Conservation (phyloP, 192 early-diverging fungal species). For the Globomyces pollinis-pini region DNA sequence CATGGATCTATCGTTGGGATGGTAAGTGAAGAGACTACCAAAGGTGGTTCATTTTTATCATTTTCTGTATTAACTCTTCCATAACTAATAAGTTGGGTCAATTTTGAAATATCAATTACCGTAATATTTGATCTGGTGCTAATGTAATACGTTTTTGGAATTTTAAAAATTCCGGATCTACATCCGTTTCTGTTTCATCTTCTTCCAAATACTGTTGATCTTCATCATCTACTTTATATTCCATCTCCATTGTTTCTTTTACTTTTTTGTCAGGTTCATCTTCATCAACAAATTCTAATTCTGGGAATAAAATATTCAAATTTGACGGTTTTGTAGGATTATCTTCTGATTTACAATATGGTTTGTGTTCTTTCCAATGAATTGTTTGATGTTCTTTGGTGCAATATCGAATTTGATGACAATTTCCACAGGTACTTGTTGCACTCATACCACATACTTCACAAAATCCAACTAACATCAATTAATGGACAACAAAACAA, state of each 20-base stretch:
- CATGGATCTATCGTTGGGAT: constrained; percentile 65
- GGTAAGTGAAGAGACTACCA: constrained; percentile 70
- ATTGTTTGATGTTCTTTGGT: constrained; percentile 72
- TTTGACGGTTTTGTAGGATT: constrained; percentile 8
- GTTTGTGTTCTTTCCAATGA: constrained; percentile 75
- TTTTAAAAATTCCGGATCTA: constrained; percentile 81
- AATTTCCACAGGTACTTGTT: constrained; percentile 69
- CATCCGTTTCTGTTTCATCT: constrained; percentile 69
- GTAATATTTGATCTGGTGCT: constrained; percentile 80
- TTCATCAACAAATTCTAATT: constrained; percentile 44
- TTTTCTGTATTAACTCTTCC: constrained; percentile 56
- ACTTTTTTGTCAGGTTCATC: constrained; percentile 38
- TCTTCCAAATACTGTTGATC: constrained; percentile 40
- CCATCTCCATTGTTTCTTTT: background rate
- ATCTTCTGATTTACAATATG: constrained; percentile 33
- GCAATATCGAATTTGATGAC: constrained; percentile 70
- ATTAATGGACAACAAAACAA: background rate
- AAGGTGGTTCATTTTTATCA: constrained; percentile 46
- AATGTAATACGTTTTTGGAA: constrained; percentile 76
- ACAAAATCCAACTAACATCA: constrained; percentile 13
- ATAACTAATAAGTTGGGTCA: no score
- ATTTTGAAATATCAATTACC: constrained; percentile 38
- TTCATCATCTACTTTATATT: constrained; percentile 6
- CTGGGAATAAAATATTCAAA: constrained; percentile 25
- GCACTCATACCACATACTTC: constrained; percentile 26